phyloP scores from a whole-genome alignment of 2,329 filamentous ascomycete genomes.

The Penicillium hesseltinei region DNA sequence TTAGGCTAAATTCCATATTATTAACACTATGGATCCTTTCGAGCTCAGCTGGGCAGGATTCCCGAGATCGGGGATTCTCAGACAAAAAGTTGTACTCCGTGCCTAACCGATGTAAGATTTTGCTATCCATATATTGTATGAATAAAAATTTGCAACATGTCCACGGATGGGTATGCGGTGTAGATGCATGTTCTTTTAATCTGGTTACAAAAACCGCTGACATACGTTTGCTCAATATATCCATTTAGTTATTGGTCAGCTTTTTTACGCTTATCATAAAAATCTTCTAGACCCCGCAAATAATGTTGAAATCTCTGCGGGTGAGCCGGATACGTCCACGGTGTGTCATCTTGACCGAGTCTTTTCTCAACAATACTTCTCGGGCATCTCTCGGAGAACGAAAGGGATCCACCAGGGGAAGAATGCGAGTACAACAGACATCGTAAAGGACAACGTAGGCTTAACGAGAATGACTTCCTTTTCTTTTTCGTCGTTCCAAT shows the following conservation, averaged over 20 bases:
- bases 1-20: too few species aligned
- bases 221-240: background rate
- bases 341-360: background rate
- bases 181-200: background rate
- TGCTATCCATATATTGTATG: background rate
- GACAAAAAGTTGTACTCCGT: background rate
- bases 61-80: background rate
- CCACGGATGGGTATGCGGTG: too few species aligned
- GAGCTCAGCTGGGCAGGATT: background rate
- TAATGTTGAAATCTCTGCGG: background rate
- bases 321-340: conserved; percentile 1
- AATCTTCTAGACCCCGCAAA: background rate
- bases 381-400: background rate
- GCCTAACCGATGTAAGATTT: background rate
- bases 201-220: background rate
- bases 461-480: background rate
- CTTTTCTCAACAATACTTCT: background rate
- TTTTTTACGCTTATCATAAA: background rate
- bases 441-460: background rate
- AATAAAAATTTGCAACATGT: background rate
- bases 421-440: background rate
- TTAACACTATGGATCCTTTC: background rate
- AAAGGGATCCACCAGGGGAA: background rate
- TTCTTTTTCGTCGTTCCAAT: background rate
- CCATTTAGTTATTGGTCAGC: background rate